Evolutionary conservation across 768 basidiomycete species (phyloP), one percentile per base, ranked within the genome.

Genomic region (Tylopilus felleus): DNA sequence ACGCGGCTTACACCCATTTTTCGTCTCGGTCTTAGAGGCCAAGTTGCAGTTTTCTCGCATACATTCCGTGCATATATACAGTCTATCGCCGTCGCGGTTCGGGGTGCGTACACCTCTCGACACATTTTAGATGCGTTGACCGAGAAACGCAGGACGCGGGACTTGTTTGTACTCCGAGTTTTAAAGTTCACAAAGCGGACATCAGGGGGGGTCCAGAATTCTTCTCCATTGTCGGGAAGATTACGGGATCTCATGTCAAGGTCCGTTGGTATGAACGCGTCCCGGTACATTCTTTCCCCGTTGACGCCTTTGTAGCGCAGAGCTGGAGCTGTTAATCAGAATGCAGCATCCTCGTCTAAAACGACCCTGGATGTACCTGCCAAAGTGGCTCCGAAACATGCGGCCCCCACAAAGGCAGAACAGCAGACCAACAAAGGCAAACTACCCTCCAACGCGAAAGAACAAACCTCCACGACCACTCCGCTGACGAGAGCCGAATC

Each of bases 21-120:
- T n/a, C 23, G 2, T 13, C 17, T 35, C 4, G 14, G 4, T 27
- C 13, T 17, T 57, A 89, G 90, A 62, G 51, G 75, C 79, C 0
- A 84, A 79, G 65, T 66, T 74, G 4, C 75, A 77, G 47, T 90
- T 85, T 59, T 59, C 65, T 1, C 75, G 73, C 23, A 60, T 89
- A n/a, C 63, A 75, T 57, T 80, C 80, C 1, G 72, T 84, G 14
- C 82, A 88, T 59, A 70, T 93, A 9, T 92, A 93, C 67, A 82
- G 86, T 62, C 64, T 93, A 28, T 83, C 89, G 0, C 84, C 88
- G 1, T 79, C 83, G 1, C 78, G 75, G 5, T 65, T 91, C 36
- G 84, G 65, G 50, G 84, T 73, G 42, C 36, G 58, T 56, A 12
- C 8, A 4, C 21, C 14, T 36, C 2, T 25, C 33, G 12, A 2